Evolutionary conservation across 305 asterid species (phyloP).

Genomic region (Fraxinus dipetala): DNA sequence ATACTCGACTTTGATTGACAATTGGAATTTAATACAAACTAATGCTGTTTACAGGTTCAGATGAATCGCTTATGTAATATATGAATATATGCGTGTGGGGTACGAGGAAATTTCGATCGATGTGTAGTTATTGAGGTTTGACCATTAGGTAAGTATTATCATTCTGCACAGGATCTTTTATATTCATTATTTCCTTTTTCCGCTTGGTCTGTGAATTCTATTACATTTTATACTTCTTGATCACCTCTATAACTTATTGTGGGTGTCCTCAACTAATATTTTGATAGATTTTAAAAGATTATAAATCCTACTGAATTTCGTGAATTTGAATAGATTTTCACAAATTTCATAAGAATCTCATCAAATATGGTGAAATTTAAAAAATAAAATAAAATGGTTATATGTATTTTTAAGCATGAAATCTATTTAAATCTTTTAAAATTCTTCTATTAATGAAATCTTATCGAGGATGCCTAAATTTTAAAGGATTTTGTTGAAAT

Average conservation of each 20-base stretch:
- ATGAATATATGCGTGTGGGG: not conserved
- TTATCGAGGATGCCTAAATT: too few relatives aligned
- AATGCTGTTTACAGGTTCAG: not conserved
- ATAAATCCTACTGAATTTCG: not conserved
- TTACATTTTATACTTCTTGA: not conserved
- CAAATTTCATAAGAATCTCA: not conserved
- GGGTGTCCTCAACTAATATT: not conserved
- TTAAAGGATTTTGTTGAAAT: too few relatives aligned
- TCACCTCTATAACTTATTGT: not conserved
- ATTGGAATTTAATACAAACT: not conserved
- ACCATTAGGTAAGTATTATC: not conserved
- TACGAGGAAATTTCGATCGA: not conserved
- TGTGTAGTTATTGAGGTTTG: not conserved
- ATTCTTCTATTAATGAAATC: not conserved
- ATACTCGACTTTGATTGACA: not conserved
- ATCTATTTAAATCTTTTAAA: too few relatives aligned
- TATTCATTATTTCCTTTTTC: not conserved
- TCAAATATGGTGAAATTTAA: not conserved
- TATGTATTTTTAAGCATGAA: not conserved
- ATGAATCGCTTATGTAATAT: not conserved
- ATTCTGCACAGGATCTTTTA: not conserved
- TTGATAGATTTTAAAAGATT: too few relatives aligned
- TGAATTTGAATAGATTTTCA: not conserved
- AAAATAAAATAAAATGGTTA: not conserved
- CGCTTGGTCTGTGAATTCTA: not conserved